Evolutionary conservation across 805 yeast species (phyloP), one percentile per base, ranked within the genome.

Genomic region (Yarrowia sp.): DNA sequence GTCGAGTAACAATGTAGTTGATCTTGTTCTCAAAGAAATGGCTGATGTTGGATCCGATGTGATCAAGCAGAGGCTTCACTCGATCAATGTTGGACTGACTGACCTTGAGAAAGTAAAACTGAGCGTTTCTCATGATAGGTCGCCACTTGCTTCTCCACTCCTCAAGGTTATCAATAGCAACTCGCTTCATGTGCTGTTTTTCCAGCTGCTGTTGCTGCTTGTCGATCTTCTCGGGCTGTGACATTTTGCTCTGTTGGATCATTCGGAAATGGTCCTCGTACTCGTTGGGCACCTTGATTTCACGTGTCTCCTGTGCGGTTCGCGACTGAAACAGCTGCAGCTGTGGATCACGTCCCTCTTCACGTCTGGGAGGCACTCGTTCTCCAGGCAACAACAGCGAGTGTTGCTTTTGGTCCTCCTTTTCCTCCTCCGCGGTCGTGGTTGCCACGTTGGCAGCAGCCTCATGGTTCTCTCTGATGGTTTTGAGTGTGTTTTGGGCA

Each of bases 81-180:
- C 56, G 45, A 40, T 63, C 67, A 22, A 63, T 63, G 32, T 48
- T 36, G 10, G 67, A 36, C 56, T 63, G 67, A 40, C 40, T 49
- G 11, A 63, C 48, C 48, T 49, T 36, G 40, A 48, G 56, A 19
- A 63, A 63, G 48, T 63, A 63, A 26, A 63, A 63, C 40, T 49
- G 43, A 4, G 67, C 55, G 67, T 48, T 63, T 41, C 48, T 38
- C 56, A 63, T 48, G 26, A 63, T 63, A 3, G 56, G 55, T 4
- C 67, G 36, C 67, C 67, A 63, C 36, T 49, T 63, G 56, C 67
- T 48, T 63, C 67, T 16, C 67, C 67, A 63, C 11, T 48, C 67
- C 32, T 63, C 56, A 38, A 63, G 38, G 14, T 63, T 63, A 8
- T 63, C 67, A 11, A 63, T 49, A 4, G 67, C 67, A 8, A 42